Base-by-base conservation (phyloP, 495 filamentous ascomycete genomes). In the Tricharina praecox region DNA sequence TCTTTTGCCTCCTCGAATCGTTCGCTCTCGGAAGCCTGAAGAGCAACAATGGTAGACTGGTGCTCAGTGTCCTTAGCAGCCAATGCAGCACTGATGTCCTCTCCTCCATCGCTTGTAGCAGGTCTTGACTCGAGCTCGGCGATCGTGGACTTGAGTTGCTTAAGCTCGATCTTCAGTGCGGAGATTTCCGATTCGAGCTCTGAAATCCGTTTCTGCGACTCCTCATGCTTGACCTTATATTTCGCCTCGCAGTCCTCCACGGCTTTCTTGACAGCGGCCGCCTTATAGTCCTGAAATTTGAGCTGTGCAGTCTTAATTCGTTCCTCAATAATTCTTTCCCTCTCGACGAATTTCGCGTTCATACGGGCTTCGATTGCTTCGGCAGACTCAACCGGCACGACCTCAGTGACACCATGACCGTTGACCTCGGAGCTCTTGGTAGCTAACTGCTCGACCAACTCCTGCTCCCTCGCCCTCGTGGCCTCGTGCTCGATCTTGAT, bases 221-320 rank as follows among this genome's bases (percentile, higher is more conserved):
- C 45, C 4, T 39, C 48, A 21, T 54, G 44, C 41, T 44, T 50
- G 13, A 24, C 23, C 21, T 53, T 56, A 26, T 50, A 23, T 18
- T 50, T 37, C n/a, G 51, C 45, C 11, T 60, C 44, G 35, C 46
- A 54, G 15, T 56, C 53, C 28, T 62, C 52, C 23, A 62, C 39
- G 15, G 71, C 67, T 48, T 70, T 73, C 47, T 69, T 66, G 16
- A 64, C 67, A 45, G 72, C 61, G 32, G 66, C 66, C 47, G 68
- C 67, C 50, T 74, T 70, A 20, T 74, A 59, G 39, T 59, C 56
- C 16, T 48, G 43, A 13, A 59, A 59, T 1, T 53, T 56, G 21
- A 40, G 48, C 21, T 56, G 56, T 21, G 56, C 56, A 13, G 50
- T 42, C n/a, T 46, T 50, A 35, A 59, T 58, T 15, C 56, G 51